Conservation (phyloP, 1,139 yeast genomes). For the Yamadazyma epiphylla region DNA sequence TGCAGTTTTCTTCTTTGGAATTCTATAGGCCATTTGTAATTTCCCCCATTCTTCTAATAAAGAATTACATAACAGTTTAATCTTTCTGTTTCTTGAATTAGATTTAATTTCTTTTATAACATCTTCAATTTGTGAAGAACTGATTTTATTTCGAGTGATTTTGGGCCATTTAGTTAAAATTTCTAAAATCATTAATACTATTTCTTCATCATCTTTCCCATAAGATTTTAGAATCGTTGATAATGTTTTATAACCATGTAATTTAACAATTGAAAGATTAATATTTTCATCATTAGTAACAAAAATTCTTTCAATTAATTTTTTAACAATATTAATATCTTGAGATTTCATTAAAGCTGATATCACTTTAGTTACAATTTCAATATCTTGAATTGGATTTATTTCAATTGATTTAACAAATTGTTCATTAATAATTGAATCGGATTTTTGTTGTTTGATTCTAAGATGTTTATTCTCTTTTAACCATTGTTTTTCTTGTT, state of each 20-base stretch:
- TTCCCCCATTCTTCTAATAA: constrained; percentile 69
- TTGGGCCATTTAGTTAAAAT: constrained; percentile 75
- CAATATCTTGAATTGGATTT: constrained; percentile 48
- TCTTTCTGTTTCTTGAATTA: constrained; percentile 24
- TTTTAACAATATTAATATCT: constrained; percentile 61
- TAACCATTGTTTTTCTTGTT: constrained; percentile 61
- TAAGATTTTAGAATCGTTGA: constrained; percentile 53
- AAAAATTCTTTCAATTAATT: constrained; percentile 65
- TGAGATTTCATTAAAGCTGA: constrained; percentile 77
- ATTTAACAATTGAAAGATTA: constrained; percentile 58
- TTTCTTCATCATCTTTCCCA: constrained; percentile 27
- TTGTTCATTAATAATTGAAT: constrained; percentile 56
- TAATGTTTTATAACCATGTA: constrained; percentile 87
- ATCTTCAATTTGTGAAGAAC: constrained; percentile 72
- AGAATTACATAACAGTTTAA: constrained; percentile 34
- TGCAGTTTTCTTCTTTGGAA: constrained; percentile 47
- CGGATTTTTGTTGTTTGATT: constrained; percentile 47
- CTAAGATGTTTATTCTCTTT: constrained; percentile 51
- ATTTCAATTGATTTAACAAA: constrained; percentile 61
- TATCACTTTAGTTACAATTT: constrained; percentile 70
- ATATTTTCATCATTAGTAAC: constrained; percentile 53
- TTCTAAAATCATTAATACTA: constrained; percentile 46
- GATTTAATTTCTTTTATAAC: constrained; percentile 47
- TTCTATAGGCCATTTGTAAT: constrained; percentile 79
- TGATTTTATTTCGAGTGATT: constrained; percentile 75